Evolutionary conservation across 768 basidiomycete species (phyloP), one percentile per base, ranked within the genome.

Genomic region (Auriscalpium orientale): DNA sequence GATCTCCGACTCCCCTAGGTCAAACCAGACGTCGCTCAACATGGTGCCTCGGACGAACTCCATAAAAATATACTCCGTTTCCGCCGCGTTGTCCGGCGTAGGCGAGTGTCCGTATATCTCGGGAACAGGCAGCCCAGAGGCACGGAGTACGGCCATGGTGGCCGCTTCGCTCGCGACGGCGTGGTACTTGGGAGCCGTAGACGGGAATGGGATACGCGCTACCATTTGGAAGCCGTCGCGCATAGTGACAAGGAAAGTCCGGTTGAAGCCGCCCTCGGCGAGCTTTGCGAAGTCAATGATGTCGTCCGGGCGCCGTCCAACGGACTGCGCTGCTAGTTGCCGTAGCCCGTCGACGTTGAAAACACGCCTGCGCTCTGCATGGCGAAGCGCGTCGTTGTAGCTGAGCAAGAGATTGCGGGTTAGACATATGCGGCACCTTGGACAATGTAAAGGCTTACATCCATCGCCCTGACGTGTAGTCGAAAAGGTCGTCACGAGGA

Each of bases 311-410:
- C 60, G n/a, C 9, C 68, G 70, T 60, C 56, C 49, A 13, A 78
- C 69, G 33, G 76, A 72, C 67, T 74, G 18, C 7, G 76, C 76
- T 56, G 76, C 73, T 64, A 79, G 74, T 67, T 68, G 72, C 71
- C 67, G 34, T 18, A 77, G 71, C 65, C 54, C 73, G 10, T 69
- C 65, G 70, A 73, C 70, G 49, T 78, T 52, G 69, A 79, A 78
- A 13, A 60, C 67, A 54, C 37, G 70, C 52, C 64, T 75, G 53
- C 75, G 77, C 68, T 81, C 77, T 68, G 59, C 63, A 58, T 62
- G 76, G 64, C 76, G 78, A 72, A 78, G 76, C 46, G 40, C 56
- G 35, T 68, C 61, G 46, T 70, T 70, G 51, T 22, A n/a, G n/a
- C 65, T 66, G 57, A 58, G 56, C 49, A 37, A 33, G 11, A 54